Evolutionary conservation across 176 grass and related monocot species (phyloP).

Genomic region (Raddia distichophylla): DNA sequence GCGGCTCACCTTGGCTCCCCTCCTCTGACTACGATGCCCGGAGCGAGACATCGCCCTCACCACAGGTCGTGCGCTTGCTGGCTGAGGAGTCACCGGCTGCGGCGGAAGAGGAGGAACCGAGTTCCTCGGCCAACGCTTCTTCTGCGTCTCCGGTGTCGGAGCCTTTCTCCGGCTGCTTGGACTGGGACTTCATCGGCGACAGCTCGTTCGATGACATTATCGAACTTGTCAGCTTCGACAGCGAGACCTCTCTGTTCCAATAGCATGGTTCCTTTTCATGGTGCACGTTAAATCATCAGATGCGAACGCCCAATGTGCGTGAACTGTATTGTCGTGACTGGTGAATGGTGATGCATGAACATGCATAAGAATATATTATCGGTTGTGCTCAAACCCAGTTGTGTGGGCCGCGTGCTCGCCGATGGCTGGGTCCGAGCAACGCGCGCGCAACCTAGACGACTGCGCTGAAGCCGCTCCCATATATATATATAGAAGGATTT

Average conservation of each 20-base stretch:
- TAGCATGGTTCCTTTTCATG: neutral
- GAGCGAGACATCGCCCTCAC: neutral
- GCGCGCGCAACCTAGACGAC: no score
- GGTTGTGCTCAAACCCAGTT: no score
- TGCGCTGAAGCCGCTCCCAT: no score
- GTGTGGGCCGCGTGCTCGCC: no score
- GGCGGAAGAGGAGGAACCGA: neutral
- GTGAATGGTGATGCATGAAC: no score
- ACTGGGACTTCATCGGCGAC: conserved; percentile 17
- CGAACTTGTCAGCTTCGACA: neutral
- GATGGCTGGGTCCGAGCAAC: no score
- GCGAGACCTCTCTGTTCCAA: neutral
- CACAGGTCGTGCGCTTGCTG: neutral
- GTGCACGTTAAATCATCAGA: neutral
- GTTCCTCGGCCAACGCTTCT: neutral
- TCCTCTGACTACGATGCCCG: neutral
- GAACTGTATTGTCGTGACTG: neutral
- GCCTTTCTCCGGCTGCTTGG: neutral
- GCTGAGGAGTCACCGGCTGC: neutral
- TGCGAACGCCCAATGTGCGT: neutral
- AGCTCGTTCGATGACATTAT: conserved; percentile 8
- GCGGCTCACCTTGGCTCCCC: neutral
- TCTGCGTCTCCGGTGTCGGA: neutral
- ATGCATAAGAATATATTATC: no score
- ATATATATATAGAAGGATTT: no score